These are phyloP conservation scores for Adansonia madagascariensis DNA, from an alignment of 441 rosid species.

Conservation along the genomic window DNA sequence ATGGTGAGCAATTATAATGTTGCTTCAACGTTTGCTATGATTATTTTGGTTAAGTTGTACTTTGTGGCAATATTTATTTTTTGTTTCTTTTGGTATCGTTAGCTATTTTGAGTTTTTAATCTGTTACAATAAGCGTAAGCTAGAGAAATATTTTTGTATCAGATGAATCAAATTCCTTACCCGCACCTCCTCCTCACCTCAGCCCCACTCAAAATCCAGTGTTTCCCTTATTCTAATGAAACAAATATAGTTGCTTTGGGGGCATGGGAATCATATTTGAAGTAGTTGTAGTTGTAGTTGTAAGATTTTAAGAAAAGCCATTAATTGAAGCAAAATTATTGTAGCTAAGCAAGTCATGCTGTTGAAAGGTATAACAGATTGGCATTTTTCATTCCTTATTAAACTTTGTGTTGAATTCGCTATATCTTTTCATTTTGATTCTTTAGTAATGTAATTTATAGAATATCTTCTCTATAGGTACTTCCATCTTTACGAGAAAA, in stretches of 20 bases:
- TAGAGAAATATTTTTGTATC: not conserved
- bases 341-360: not conserved
- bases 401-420: not conserved
- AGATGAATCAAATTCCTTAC: not conserved
- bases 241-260: not conserved
- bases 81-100: not conserved
- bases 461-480: slow-evolving; percentile 31
- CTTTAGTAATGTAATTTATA: not conserved
- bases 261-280: not conserved
- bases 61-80: not conserved
- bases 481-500: slow-evolving; percentile 51
- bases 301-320: not conserved
- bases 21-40: not conserved
- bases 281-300: not conserved
- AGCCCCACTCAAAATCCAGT: not conserved
- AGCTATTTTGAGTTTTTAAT: not conserved
- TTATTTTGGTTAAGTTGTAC: not conserved
- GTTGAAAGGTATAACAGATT: not conserved
- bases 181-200: not conserved
- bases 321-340: not conserved
- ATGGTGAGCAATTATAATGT: slow-evolving; percentile 28
- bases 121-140: not conserved
- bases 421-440: slow-evolving; percentile 19
- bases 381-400: not conserved
- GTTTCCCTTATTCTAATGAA: not conserved